A percentile compares a stretch with the other conserved stretches of the same genome.
Evolutionary conservation across 2,329 filamentous ascomycete species (phyloP).

Genomic region (Monosporascus sp.): DNA sequence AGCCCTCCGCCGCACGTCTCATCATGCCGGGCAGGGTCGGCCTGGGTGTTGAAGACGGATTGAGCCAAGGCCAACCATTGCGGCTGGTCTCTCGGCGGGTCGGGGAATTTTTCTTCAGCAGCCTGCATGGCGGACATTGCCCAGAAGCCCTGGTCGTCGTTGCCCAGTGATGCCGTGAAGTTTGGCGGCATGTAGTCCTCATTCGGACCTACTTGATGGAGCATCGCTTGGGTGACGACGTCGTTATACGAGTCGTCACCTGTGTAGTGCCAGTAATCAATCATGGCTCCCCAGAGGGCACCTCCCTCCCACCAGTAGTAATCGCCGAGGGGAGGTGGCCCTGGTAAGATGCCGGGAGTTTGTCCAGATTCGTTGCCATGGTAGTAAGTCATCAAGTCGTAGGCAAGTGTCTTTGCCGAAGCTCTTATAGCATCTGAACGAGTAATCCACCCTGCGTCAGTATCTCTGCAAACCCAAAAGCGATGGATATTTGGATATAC

Average conservation of each 20-base stretch:
- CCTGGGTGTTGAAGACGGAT: conserved; percentile 60
- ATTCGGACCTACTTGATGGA: conserved; percentile 40
- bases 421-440: conserved; percentile 48
- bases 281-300: conserved; percentile 28
- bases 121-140: conserved; percentile 58
- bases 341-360: conserved; percentile 26
- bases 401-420: conserved; percentile 22
- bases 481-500: background rate
- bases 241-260: conserved; percentile 47
- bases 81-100: conserved; percentile 43
- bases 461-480: too few species aligned
- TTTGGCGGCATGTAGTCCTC: conserved; percentile 44
- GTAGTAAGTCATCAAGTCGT: conserved; percentile 27
- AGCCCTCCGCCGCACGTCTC: conserved; percentile 56
- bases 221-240: conserved; percentile 39
- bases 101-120: conserved; percentile 57
- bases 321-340: conserved; percentile 27
- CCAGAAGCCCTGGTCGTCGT: conserved; percentile 61
- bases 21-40: conserved; percentile 50
- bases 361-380: conserved; percentile 27
- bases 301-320: conserved; percentile 32
- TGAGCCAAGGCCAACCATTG: conserved; percentile 62
- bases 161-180: conserved; percentile 37
- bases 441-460: background rate
- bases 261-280: conserved; percentile 45